Evolutionary conservation across 768 basidiomycete species (phyloP).

Genomic region (Russula virescens): DNA sequence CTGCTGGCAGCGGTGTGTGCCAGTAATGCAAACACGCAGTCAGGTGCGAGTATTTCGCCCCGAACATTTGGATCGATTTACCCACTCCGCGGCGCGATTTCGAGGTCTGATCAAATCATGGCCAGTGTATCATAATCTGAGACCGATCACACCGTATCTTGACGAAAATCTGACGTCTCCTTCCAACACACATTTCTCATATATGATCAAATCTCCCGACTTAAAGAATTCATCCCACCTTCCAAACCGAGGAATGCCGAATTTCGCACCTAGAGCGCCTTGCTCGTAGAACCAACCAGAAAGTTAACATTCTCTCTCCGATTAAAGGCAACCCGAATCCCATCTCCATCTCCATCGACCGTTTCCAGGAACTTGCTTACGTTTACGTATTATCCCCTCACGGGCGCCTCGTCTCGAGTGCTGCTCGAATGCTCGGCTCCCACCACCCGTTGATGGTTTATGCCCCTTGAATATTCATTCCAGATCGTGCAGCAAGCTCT

Average conservation of each 20-base stretch:
- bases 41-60: neutral
- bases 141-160: slow-evolving; percentile 21
- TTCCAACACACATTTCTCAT: neutral
- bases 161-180: slow-evolving; percentile 17
- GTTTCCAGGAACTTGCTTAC: slow-evolving; percentile 13
- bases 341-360: neutral
- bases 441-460: neutral
- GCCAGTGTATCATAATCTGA: neutral
- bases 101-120: neutral
- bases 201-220: slow-evolving; percentile 13
- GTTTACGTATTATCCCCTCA: slow-evolving; percentile 6
- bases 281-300: slow-evolving; percentile 3
- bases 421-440: slow-evolving; percentile 1
- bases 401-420: neutral
- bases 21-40: too few species aligned
- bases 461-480: slow-evolving; percentile 1
- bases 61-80: slow-evolving; percentile 9
- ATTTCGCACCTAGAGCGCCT: slow-evolving; percentile 17
- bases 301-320: neutral
- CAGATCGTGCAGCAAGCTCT: neutral
- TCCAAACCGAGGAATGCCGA: slow-evolving; percentile 14
- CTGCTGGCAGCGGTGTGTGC: neutral
- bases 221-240: slow-evolving; percentile 14
- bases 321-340: slow-evolving; percentile 4
- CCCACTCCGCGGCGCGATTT: slow-evolving; percentile 17